phyloP scores from a whole-genome alignment of 1,139 yeast species.

The Yamadazyma dendronema region DNA sequence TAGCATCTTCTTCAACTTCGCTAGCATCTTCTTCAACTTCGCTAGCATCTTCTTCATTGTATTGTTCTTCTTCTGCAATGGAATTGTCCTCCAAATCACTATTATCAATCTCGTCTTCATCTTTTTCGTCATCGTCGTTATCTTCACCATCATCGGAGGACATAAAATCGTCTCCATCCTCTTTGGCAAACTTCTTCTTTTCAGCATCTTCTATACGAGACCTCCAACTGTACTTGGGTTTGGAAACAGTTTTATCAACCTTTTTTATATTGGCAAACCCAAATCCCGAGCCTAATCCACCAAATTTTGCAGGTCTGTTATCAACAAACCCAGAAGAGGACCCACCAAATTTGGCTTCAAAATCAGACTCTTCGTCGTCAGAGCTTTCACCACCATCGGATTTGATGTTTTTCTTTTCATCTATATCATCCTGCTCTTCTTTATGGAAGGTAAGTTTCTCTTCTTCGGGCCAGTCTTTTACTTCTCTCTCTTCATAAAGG shows the following conservation, averaged over 20 bases:
- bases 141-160: constrained; percentile 24
- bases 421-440: constrained; percentile 8
- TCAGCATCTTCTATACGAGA: constrained; percentile 37
- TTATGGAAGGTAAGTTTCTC: constrained; percentile 12
- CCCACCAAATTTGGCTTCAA: constrained; percentile 10
- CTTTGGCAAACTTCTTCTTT: constrained; percentile 30
- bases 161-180: constrained; percentile 41
- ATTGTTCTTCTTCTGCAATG: constrained; percentile 20
- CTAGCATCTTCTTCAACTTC: constrained; percentile 31
- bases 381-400: constrained; percentile 13
- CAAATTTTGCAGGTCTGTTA: constrained; percentile 62
- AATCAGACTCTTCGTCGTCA: constrained; percentile 10
- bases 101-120: constrained; percentile 16
- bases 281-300: constrained; percentile 64
- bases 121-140: constrained; percentile 21
- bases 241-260: constrained; percentile 26
- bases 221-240: constrained; percentile 49
- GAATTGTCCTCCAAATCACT: constrained; percentile 23
- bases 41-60: constrained; percentile 17
- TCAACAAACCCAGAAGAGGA: constrained; percentile 60
- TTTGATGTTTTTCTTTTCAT: too few relatives aligned
- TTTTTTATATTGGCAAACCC: constrained; percentile 61
- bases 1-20: constrained; percentile 18
- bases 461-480: constrained; percentile 57
- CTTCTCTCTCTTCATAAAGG: constrained; percentile 67